Percentiles rank a stretch among this genome's conserved stretches.
Evolutionary conservation across 139 green algal species (phyloP).

Genomic region (Desmodesmus armatus): DNA sequence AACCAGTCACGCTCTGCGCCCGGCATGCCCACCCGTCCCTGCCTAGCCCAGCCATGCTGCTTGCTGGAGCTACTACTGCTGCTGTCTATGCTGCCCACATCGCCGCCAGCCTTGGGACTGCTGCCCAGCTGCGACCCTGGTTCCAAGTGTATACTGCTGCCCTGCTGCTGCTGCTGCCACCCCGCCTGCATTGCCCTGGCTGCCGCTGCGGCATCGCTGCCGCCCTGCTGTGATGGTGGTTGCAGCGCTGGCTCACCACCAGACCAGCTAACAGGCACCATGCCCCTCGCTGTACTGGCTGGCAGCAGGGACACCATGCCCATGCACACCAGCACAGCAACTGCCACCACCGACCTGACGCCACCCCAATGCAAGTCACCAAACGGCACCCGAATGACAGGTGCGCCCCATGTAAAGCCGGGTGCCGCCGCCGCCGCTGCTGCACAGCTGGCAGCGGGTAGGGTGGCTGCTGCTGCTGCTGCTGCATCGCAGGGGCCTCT

Average conservation of each 20-base stretch:
- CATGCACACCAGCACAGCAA: slow-evolving; percentile 12
- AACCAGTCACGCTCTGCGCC: not conserved
- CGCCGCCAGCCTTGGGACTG: not conserved
- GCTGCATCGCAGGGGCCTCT: no score
- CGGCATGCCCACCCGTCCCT: not conserved
- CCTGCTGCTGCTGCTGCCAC: not conserved
- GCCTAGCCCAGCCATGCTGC: not conserved
- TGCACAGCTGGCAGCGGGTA: not conserved
- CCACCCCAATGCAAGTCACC: not conserved
- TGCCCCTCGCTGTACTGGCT: not conserved
- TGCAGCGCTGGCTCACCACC: no score
- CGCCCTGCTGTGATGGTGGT: no score
- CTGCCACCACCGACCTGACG: slow-evolving; percentile 8
- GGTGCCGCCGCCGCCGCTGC: no score
- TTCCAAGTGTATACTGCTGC: not conserved
- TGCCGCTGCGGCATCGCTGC: not conserved
- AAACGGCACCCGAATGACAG: not conserved
- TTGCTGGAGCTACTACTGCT: slow-evolving; percentile 17
- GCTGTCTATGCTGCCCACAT: not conserved
- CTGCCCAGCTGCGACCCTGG: not conserved
- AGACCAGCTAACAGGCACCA: not conserved
- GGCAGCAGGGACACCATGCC: slow-evolving; percentile 35
- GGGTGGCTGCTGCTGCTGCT: slow-evolving; percentile 8
- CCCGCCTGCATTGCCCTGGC: not conserved
- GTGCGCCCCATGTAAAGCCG: no score